Evolutionary conservation across 768 basidiomycete genomes (phyloP).

Genomic region (Gyrodon lividus): DNA sequence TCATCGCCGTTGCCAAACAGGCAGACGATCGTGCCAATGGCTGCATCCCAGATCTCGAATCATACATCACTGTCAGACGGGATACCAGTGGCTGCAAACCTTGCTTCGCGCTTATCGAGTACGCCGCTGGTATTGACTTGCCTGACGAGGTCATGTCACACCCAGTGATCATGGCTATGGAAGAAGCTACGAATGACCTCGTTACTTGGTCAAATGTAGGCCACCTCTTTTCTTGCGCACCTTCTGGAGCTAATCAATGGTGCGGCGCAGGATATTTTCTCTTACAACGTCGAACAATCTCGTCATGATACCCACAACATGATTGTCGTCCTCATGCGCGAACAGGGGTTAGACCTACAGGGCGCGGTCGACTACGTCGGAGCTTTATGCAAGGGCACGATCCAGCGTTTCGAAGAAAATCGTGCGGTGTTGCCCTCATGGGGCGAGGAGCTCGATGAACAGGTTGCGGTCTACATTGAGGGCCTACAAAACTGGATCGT

Average conservation of each 20-base stretch:
- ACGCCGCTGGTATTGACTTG: slow-evolving; percentile 48
- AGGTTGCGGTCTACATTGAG: slow-evolving; percentile 56
- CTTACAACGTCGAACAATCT: slow-evolving; percentile 74
- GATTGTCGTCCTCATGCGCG: slow-evolving; percentile 66
- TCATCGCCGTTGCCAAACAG: slow-evolving; percentile 42
- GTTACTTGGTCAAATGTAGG: slow-evolving; percentile 48
- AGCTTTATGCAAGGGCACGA: slow-evolving; percentile 53
- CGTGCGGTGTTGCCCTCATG: slow-evolving; percentile 55
- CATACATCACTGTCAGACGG: slow-evolving; percentile 52
- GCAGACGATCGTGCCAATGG: slow-evolving; percentile 41
- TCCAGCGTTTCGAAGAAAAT: slow-evolving; percentile 51
- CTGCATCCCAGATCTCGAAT: slow-evolving; percentile 44
- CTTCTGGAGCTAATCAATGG: slow-evolving; percentile 1
- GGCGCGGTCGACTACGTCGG: slow-evolving; percentile 65
- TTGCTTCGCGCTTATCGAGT: slow-evolving; percentile 54
- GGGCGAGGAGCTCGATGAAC: slow-evolving; percentile 56
- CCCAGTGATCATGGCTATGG: slow-evolving; percentile 45
- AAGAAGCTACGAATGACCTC: slow-evolving; percentile 49
- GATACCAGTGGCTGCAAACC: slow-evolving; percentile 54
- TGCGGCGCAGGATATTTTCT: slow-evolving; percentile 62
- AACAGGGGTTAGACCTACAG: slow-evolving; percentile 57
- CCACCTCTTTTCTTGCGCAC: neutral
- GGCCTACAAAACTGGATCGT: slow-evolving; percentile 74
- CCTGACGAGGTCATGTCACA: slow-evolving; percentile 55
- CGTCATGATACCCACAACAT: slow-evolving; percentile 70